Evolutionary conservation across 2,329 filamentous ascomycete genomes (phyloP).

Genomic region (Penicillium sclerotiorum): DNA sequence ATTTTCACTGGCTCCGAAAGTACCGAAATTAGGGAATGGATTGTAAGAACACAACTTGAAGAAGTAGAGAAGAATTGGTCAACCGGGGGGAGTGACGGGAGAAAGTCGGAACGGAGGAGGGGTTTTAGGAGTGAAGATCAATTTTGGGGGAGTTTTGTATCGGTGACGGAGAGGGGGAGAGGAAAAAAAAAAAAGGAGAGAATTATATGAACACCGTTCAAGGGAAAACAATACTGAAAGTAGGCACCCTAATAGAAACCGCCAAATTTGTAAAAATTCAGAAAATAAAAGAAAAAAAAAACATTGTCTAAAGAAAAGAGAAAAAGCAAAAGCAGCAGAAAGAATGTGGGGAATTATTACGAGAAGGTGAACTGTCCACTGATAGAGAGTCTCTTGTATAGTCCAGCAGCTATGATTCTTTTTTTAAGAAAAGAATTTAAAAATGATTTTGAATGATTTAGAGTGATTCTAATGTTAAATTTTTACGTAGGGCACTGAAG

Average conservation of each 20-base stretch:
- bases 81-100: conserved; percentile 7
- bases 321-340: neutral
- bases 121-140: conserved; percentile 27
- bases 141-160: conserved; percentile 22
- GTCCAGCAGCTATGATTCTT: too few species aligned
- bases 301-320: neutral
- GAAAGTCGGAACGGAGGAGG: conserved; percentile 21
- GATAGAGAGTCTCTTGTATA: neutral
- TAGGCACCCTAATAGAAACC: too few species aligned
- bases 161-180: conserved; percentile 1
- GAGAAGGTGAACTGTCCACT: neutral
- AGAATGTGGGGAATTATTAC: conserved; percentile 2
- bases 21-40: conserved; percentile 1
- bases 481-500: neutral
- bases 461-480: conserved; percentile 1
- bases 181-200: conserved; percentile 6
- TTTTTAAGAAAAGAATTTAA: too few species aligned
- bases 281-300: neutral
- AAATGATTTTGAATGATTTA: too few species aligned
- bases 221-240: too few species aligned
- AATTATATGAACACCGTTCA: too few species aligned
- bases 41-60: neutral
- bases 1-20: too few species aligned
- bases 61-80: conserved; percentile 3
- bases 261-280: neutral